Evolutionary conservation across 768 basidiomycete species (phyloP), one percentile per base, ranked within the genome.

Genomic region (Sarcodon sp.): DNA sequence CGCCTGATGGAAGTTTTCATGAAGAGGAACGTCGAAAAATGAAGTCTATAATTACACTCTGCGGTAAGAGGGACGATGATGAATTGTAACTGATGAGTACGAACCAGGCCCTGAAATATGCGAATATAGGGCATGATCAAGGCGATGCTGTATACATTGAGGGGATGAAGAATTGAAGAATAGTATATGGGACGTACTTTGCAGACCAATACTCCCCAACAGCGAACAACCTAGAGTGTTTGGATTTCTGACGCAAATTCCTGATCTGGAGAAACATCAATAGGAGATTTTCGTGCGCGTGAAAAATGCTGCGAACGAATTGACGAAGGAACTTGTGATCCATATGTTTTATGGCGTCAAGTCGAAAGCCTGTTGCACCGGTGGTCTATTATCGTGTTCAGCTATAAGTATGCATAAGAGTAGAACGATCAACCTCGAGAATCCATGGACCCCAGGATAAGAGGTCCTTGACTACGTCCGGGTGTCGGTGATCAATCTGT

Each of bases 301-400:
- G n/a, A 9, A 8, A 33, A 38, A 7, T 49, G 11, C 33, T 51
- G 15, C 75, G 60, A 53, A 87, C 88, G 65, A 86, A 89, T 34
- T 73, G 68, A 3, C 75, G 57, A n/a, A 85, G 63, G 55, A 88
- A 89, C 18, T 66, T 64, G 49, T 72, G 67, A 61, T 91, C 87
- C 45, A 87, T 80, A 54, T 96, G 92, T 61, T 94, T 96, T 54
- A 92, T 85, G 13, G 91, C 92, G 58, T 94, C 92, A 31, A 94
- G 70, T 44, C 90, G 75, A 61, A 92, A 90, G 10, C 91, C 92
- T 33, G 64, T 63, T 9, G 76, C 80, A 7, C 74, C 76, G 2
- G 80, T 85, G 1, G 75, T 80, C 86, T 88, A 46, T 16, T 32
- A 7, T 35, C 9, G 21, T 35, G 13, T 50, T 16, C 47, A 15